Base-by-base conservation (phyloP, 2,329 filamentous ascomycete genomes). In the Penicillium sp. region DNA sequence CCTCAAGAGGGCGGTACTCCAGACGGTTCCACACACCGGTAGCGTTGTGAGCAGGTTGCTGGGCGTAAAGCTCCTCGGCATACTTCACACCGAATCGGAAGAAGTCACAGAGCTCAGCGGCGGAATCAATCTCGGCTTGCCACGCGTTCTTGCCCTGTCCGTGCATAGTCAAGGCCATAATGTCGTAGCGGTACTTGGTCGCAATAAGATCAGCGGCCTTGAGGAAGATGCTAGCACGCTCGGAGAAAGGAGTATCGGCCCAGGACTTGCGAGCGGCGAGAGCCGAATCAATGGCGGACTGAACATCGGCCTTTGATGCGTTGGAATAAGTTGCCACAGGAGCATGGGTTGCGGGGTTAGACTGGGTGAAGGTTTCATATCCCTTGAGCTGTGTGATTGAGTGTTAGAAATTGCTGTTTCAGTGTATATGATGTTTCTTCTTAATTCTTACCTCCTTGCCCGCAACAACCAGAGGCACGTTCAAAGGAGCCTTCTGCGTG, bases 81-180 rank as follows among this genome's bases (percentile, higher is more conserved):
- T 94, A 97, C 75, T 93, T 87, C 53, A 97, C 93, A 72, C 94
- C 94, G 81, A 97, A 81, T 72, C 92, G 86, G 73, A 97, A 81
- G 78, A 97, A 97, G 75, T 99, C 93, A 67, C 86, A 89, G 67
- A 96, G 79, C 82, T 99, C 94, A 9, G 93, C 93, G 19, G 93
- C 93, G 39, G 93, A 85, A 76, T 97, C 93, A 63, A 97, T 97
- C 82, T 99, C 93, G n/a, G 94, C 93, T 78, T 99, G 93, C 92
- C 92, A 97, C 48, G 91, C 91, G 75, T 97, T 97, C 85, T 97
- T 97, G 70, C 94, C 93, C 78, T 99, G 93, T 60, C 93, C 94
- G 33, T 96, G 82, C 86, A 97, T 96, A 15, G 94, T 97, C 44
- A 91, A 86, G 8, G 94, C 93, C 90, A 97, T 96, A 68, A 99